A percentile compares a stretch with the other conserved stretches of the same genome.
phyloP scores from a whole-genome alignment of 495 filamentous ascomycete genomes.

The Staphylotrichum longicolle region DNA sequence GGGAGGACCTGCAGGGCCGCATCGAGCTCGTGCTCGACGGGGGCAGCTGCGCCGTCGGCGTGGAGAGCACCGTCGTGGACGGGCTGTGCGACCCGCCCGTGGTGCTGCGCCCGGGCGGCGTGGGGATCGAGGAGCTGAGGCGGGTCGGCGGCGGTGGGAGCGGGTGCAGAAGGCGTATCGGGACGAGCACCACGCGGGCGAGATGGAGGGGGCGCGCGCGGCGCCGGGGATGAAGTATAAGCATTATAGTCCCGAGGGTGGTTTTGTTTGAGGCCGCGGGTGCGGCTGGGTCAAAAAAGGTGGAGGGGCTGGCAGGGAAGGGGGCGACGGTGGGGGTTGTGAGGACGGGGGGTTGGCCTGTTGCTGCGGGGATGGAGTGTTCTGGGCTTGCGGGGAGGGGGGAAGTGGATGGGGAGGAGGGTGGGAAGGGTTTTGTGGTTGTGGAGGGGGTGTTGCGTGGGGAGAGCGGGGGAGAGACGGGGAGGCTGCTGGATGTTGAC shows the following conservation, averaged over 20 bases:
- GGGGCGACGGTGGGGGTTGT: conserved; percentile 40
- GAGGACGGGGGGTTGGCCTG: conserved; percentile 44
- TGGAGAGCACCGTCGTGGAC: conserved; percentile 96
- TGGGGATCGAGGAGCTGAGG: conserved; percentile 81
- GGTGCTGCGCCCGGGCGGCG: conserved; percentile 82
- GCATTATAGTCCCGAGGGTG: conserved; percentile 88
- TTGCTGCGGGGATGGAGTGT: conserved; percentile 33
- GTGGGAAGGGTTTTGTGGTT: conserved; percentile 30
- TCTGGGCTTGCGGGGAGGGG: conserved; percentile 21
- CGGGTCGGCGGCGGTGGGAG: conserved; percentile 69
- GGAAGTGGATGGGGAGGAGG: conserved; percentile 24
- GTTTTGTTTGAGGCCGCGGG: conserved; percentile 67
- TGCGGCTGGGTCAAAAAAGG: conserved; percentile 24
- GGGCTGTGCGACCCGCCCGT: conserved; percentile 76
- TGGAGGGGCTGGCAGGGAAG: conserved; percentile 7
- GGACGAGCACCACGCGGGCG: conserved; percentile 41
- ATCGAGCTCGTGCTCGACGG: conserved; percentile 91
- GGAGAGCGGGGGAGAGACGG: conserved; percentile 27
- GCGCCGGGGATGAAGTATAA: conserved; percentile 99
- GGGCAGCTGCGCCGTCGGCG: conserved; percentile 78
- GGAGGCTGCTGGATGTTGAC: conserved; percentile 54
- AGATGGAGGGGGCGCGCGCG: conserved; percentile 49
- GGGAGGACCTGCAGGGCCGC: conserved; percentile 76
- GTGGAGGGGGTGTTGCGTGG: conserved; percentile 34
- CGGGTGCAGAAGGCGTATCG: conserved; percentile 70